phyloP scores from a whole-genome alignment of 2,329 filamentous ascomycete genomes.

The Penicillium sp. region DNA sequence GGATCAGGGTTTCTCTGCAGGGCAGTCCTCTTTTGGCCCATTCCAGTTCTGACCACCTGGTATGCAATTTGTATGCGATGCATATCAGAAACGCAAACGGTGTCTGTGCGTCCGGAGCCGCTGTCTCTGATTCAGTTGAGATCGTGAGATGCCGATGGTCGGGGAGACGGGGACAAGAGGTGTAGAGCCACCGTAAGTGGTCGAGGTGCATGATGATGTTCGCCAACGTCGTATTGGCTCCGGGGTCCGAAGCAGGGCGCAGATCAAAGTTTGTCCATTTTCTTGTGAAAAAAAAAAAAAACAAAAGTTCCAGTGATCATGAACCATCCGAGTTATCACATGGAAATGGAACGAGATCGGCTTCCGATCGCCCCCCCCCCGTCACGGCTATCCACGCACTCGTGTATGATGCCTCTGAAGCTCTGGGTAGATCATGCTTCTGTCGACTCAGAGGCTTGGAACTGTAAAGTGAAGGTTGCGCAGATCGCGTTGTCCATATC shows the following conservation, averaged over 20 bases:
- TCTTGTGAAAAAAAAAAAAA: no score
- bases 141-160: neutral
- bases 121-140: conserved; percentile 1
- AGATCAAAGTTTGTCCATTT: no score
- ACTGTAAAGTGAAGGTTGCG: no score
- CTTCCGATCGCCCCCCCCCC: neutral
- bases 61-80: neutral
- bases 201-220: neutral
- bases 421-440: neutral
- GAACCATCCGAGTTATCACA: no score
- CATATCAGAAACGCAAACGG: conserved; percentile 8
- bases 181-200: neutral
- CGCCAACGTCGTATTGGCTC: neutral
- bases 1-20: conserved; percentile 9
- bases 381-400: neutral
- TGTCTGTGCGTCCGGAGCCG: conserved; percentile 12
- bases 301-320: no score
- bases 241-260: no score
- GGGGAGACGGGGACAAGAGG: neutral
- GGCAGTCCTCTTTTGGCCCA: neutral
- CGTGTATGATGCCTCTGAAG: no score
- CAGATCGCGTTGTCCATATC: no score
- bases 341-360: no score
- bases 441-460: no score
- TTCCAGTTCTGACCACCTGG: neutral